Evolutionary conservation across 2,329 filamentous ascomycete genomes (phyloP), one percentile per base, ranked within the genome.

Genomic region (Camillea tinctor): DNA sequence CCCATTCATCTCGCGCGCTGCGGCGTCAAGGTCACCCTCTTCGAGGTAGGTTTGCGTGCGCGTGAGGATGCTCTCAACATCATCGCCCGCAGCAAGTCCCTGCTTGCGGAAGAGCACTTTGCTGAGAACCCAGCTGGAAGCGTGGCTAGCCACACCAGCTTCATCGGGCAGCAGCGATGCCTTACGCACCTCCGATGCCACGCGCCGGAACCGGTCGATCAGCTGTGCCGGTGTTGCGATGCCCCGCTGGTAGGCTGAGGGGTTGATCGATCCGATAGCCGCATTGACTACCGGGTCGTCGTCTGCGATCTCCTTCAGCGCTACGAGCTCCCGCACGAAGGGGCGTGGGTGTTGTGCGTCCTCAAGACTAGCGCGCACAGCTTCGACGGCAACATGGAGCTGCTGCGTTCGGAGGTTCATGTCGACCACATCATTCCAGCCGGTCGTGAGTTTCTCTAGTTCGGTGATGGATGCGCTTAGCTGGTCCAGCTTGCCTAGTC

Each of bases 71-170:
- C 93, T 96, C 82, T 99, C 95, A 21, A 98, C 94, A 72, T 98
- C 94, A 68, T 92, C 84, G 20, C 94, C 93, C 22, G 87, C 87
- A 0, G 92, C 90, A 52, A 95, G 81, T 9, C 90, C 91, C 71
- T 90, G 88, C 84, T 98, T 98, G 82, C 92, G 93, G 85, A 99
- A 98, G 80, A 98, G 87, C 56, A 98, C 84, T 79, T 97, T 96
- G 81, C 92, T 96, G 69, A 99, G 81, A 52, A 96, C 83, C 75
- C 92, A 89, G 75, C 91, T 95, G 50, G 93, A 94, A 2, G 94
- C 93, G 75, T 99, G 95, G 71, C 91, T 95, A 20, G 95, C 94
- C 23, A 99, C 91, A 67, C 95, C 95, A 0, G 95, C 95, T 71
- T 97, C 90, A 66, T 96, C 93, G 15, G 95, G 95, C 17, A 99